Conservation (phyloP, 768 basidiomycete species). For the Lactarius trivialis region DNA sequence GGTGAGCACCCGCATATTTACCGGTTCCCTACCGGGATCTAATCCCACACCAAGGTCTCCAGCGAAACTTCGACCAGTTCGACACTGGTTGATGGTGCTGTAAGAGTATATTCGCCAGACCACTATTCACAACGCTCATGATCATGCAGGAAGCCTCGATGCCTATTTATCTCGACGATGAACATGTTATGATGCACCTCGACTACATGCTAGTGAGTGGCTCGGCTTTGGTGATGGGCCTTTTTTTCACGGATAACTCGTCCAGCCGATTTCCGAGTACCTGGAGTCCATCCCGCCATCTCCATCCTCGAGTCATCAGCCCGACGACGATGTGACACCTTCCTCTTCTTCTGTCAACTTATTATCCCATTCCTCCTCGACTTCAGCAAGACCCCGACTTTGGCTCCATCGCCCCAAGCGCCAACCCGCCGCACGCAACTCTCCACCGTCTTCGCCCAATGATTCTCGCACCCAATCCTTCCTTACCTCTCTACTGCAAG, state of each 20-base stretch:
- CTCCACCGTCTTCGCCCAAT: constrained; percentile 14
- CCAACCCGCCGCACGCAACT: constrained; percentile 25
- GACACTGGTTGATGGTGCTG: constrained; percentile 20
- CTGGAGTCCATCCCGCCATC: constrained; percentile 23
- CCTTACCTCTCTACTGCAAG: constrained; percentile 21
- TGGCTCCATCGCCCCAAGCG: constrained; percentile 46
- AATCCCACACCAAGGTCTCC: constrained; percentile 9
- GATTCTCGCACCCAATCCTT: constrained; percentile 20
- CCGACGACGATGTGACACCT: constrained; percentile 18
- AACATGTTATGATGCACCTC: constrained; percentile 22
- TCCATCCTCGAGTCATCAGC: constrained; percentile 24
- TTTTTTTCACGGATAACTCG: constrained; percentile 14
- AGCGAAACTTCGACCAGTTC: constrained; percentile 21
- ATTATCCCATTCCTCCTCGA: constrained; percentile 25
- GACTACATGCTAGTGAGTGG: constrained; percentile 20
- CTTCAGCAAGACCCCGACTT: constrained; percentile 33
- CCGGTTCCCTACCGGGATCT: background rate
- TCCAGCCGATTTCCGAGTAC: constrained; percentile 19
- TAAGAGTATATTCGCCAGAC: constrained; percentile 1
- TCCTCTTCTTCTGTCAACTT: constrained; percentile 18
- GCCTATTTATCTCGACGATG: constrained; percentile 13
- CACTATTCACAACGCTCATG: background rate
- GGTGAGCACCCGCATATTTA: constrained; percentile 7
- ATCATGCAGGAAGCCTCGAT: constrained; percentile 8
- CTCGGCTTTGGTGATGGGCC: background rate